Conservation (phyloP, 768 basidiomycete species). For the Pleurotus sapidus region DNA sequence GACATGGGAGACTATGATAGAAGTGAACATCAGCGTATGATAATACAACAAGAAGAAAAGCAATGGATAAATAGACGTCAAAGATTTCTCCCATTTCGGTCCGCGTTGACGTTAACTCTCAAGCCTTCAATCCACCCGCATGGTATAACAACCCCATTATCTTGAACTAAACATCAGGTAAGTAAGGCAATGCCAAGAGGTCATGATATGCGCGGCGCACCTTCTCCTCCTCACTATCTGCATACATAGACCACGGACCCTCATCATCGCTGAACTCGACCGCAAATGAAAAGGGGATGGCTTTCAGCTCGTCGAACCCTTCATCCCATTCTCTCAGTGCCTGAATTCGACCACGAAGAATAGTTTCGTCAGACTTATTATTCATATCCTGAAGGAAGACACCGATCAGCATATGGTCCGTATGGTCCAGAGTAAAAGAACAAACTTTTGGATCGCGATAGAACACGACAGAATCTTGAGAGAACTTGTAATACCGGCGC, state of each 20-base stretch:
- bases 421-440: neutral
- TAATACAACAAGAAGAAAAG: neutral
- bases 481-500: constrained; percentile 60
- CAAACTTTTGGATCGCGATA: constrained; percentile 52
- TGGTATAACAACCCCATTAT: constrained; percentile 43
- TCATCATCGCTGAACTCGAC: constrained; percentile 53
- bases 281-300: constrained; percentile 66
- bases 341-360: constrained; percentile 42
- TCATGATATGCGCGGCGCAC: constrained; percentile 23
- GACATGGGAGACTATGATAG: neutral
- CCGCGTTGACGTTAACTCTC: neutral
- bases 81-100: neutral
- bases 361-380: constrained; percentile 37
- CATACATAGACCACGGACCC: constrained; percentile 54
- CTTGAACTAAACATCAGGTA: constrained; percentile 31
- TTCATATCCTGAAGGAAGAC: constrained; percentile 30
- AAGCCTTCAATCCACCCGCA: constrained; percentile 8
- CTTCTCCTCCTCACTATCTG: constrained; percentile 65
- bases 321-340: constrained; percentile 54
- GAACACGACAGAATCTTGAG: constrained; percentile 42
- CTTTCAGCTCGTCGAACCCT: constrained; percentile 64
- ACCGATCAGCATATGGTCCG: neutral
- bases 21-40: neutral
- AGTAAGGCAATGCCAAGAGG: neutral
- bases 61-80: neutral